Evolutionary conservation across 2,329 filamentous ascomycete genomes (phyloP).

Genomic region (Fusarium sublunatum): DNA sequence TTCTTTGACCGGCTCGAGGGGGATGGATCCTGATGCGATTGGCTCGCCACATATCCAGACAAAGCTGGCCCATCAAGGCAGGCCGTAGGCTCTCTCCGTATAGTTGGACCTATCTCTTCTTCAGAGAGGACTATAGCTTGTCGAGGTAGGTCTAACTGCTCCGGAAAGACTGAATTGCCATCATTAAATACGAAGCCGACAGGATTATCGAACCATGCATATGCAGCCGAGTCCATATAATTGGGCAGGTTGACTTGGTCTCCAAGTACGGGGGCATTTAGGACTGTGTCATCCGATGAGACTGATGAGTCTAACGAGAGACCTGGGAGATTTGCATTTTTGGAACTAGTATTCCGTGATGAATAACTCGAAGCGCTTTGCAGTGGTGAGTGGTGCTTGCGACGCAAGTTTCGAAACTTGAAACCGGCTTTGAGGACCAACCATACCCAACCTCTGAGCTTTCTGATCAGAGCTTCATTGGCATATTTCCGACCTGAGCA

Average conservation of each 20-base stretch:
- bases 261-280: not conserved
- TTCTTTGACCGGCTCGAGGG: not conserved
- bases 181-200: slow-evolving; percentile 5
- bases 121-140: slow-evolving; percentile 16
- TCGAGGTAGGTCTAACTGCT: not conserved
- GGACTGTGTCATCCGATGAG: not conserved
- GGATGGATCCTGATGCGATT: not conserved
- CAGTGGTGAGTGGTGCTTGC: slow-evolving; percentile 1
- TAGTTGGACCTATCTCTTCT: slow-evolving; percentile 2
- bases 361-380: slow-evolving; percentile 8
- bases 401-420: slow-evolving; percentile 7
- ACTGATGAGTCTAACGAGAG: not conserved
- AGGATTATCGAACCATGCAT: not conserved
- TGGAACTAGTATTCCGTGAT: slow-evolving; percentile 1
- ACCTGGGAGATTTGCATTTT: not conserved
- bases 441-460: slow-evolving; percentile 10
- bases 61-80: not conserved
- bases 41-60: not conserved
- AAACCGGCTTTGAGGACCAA: slow-evolving; percentile 15
- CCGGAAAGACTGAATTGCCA: not conserved
- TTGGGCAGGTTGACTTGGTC: not conserved
- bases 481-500: not conserved
- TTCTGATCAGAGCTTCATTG: slow-evolving; percentile 6
- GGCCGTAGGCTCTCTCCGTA: not conserved
- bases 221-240: not conserved